phyloP scores from a whole-genome alignment of 257 asterid genomes.

The Mentha longifolia region DNA sequence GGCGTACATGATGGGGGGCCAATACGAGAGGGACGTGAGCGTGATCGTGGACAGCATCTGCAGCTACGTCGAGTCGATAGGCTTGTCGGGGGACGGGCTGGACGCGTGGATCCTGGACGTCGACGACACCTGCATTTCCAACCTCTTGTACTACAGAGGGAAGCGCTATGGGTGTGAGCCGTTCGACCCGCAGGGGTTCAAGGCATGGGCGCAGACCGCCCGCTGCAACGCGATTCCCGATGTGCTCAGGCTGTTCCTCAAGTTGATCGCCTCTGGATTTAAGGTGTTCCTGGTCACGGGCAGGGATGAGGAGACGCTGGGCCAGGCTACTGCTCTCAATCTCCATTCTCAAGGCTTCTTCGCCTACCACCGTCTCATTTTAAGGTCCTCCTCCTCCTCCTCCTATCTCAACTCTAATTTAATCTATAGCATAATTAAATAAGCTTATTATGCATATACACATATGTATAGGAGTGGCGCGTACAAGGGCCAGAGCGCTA shows the following conservation, averaged over 20 bases:
- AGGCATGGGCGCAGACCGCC: constrained; percentile 59
- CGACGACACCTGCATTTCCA: constrained; percentile 73
- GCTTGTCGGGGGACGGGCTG: constrained; percentile 41
- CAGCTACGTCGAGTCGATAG: constrained; percentile 40
- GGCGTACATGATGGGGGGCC: constrained; percentile 56
- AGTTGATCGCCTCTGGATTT: constrained; percentile 47
- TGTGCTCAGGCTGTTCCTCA: constrained; percentile 51
- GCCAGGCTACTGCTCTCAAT: constrained; percentile 48
- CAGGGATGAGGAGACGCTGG: constrained; percentile 59
- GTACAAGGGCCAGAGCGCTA: constrained; percentile 52
- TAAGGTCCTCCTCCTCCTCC: constrained; percentile 38
- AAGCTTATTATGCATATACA: too few species aligned
- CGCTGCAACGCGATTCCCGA: constrained; percentile 52
- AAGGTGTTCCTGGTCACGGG: constrained; percentile 65
- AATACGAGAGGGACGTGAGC: constrained; percentile 50
- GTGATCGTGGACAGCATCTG: constrained; percentile 46
- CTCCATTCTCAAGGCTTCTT: constrained; percentile 49
- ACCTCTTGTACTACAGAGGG: constrained; percentile 49
- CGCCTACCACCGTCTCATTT: constrained; percentile 56
- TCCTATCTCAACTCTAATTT: too few species aligned
- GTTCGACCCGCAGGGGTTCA: constrained; percentile 58
- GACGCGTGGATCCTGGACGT: constrained; percentile 76
- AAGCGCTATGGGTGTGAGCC: constrained; percentile 66
- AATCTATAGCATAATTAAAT: too few species aligned
- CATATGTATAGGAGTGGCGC: constrained; percentile 35